These are phyloP conservation scores for Senna siamea DNA, from an alignment of 306 rosid genomes.

Conservation along the genomic window DNA sequence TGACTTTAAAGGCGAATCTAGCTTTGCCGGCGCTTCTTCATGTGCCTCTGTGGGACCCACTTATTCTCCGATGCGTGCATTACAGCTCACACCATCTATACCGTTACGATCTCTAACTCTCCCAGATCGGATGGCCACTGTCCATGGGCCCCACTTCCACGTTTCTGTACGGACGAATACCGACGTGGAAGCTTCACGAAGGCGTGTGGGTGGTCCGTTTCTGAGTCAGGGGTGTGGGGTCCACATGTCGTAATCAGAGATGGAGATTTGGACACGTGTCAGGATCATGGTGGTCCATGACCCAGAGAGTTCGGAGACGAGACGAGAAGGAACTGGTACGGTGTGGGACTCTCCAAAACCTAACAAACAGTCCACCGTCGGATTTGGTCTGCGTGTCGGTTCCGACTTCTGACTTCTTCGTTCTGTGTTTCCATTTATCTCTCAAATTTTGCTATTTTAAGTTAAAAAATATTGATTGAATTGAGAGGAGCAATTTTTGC, in stretches of 20 bases:
- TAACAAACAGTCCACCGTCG: neutral
- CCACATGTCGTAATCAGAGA: neutral
- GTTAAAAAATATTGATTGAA: too few relatives aligned
- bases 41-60: conserved; percentile 1
- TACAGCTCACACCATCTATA: neutral
- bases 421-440: too few relatives aligned
- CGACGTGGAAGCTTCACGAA: conserved; percentile 17
- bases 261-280: conserved; percentile 45
- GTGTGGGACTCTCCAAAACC: conserved; percentile 10
- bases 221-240: neutral
- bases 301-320: conserved; percentile 44
- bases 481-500: too few relatives aligned
- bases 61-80: neutral
- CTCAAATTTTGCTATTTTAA: too few relatives aligned
- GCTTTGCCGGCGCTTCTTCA: conserved; percentile 47
- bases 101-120: neutral
- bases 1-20: conserved; percentile 33
- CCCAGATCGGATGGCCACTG: neutral
- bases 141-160: neutral
- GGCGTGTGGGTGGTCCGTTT: neutral
- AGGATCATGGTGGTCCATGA: conserved; percentile 33
- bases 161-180: neutral
- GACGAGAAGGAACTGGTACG: conserved; percentile 15
- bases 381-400: neutral
- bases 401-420: neutral